These are phyloP conservation scores for Malassezia arunalokei DNA, from an alignment of 1,284 basidiomycete species.

Conservation along the genomic window DNA sequence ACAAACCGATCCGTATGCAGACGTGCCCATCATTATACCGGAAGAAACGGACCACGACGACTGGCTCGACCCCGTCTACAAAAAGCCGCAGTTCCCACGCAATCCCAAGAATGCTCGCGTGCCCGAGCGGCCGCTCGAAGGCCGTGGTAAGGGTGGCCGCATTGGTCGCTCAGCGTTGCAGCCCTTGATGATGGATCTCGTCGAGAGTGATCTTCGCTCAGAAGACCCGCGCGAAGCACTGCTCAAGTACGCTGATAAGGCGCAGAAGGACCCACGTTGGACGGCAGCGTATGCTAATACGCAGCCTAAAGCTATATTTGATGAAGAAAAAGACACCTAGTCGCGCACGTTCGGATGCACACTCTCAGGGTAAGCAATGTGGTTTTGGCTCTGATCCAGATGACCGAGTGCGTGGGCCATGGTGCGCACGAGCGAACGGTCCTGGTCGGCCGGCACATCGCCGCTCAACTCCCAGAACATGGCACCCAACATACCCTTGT, in stretches of 20 bases:
- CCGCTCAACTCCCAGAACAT: slow-evolving; percentile 55
- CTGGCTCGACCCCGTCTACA: slow-evolving; percentile 52
- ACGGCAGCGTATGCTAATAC: slow-evolving; percentile 57
- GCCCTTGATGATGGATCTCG: slow-evolving; percentile 82
- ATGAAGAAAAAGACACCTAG: slow-evolving; percentile 3
- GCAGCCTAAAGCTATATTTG: slow-evolving; percentile 30
- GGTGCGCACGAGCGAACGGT: slow-evolving; percentile 21
- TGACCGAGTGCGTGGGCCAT: slow-evolving; percentile 21
- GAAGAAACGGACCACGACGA: slow-evolving; percentile 11
- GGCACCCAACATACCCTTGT: slow-evolving; percentile 61
- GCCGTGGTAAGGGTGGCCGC: slow-evolving; percentile 79
- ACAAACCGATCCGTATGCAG: slow-evolving; percentile 2
- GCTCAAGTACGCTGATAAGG: slow-evolving; percentile 73
- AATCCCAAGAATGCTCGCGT: slow-evolving; percentile 55
- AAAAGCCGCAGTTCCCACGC: slow-evolving; percentile 54
- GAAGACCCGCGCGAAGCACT: slow-evolving; percentile 82
- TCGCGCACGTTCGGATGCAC: slow-evolving; percentile 47
- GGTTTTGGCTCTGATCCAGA: slow-evolving; percentile 55
- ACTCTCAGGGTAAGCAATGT: slow-evolving; percentile 53
- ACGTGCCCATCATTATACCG: slow-evolving; percentile 22
- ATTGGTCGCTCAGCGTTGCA: slow-evolving; percentile 91
- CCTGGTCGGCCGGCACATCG: slow-evolving; percentile 27
- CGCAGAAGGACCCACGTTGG: slow-evolving; percentile 66
- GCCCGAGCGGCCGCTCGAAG: slow-evolving; percentile 62
- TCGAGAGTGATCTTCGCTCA: slow-evolving; percentile 45